phyloP scores from a whole-genome alignment of 371 early-diverging fungal species.

The Paraphysoderma sedebokerense region DNA sequence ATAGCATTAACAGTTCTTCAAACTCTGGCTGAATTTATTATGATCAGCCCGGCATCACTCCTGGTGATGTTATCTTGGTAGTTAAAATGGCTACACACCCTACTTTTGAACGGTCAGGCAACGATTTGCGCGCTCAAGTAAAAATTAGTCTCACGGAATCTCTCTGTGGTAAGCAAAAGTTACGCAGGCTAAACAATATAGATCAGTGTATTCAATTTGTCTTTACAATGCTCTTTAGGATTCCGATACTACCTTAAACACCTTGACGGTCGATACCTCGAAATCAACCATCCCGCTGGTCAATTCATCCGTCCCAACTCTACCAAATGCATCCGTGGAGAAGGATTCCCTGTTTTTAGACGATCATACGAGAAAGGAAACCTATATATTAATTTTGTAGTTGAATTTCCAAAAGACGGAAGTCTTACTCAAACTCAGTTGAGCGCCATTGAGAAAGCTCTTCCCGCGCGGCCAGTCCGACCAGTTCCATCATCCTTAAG shows the following conservation, averaged over 20 bases:
- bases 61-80: slow-evolving; percentile 80
- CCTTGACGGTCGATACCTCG: slow-evolving; percentile 55
- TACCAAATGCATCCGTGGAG: slow-evolving; percentile 23
- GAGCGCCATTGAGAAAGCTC: too few species aligned
- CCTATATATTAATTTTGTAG: slow-evolving; percentile 71
- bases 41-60: background rate
- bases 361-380: slow-evolving; percentile 59
- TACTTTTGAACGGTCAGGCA: slow-evolving; percentile 57
- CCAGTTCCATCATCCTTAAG: too few species aligned
- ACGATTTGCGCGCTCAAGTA: slow-evolving; percentile 65
- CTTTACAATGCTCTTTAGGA: too few species aligned
- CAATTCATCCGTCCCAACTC: slow-evolving; percentile 33
- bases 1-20: too few species aligned
- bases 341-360: slow-evolving; percentile 40
- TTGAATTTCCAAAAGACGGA: slow-evolving; percentile 59
- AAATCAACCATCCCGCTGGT: slow-evolving; percentile 37
- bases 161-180: slow-evolving; percentile 64
- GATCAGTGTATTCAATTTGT: too few species aligned
- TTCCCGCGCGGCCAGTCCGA: too few species aligned
- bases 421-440: too few species aligned
- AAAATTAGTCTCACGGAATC: slow-evolving; percentile 73
- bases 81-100: slow-evolving; percentile 60
- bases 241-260: slow-evolving; percentile 31
- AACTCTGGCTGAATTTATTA: too few species aligned
- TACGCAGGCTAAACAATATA: slow-evolving; percentile 3